phyloP scores from a whole-genome alignment of 2,329 filamentous ascomycete genomes.

The Talaromyces sp. region DNA sequence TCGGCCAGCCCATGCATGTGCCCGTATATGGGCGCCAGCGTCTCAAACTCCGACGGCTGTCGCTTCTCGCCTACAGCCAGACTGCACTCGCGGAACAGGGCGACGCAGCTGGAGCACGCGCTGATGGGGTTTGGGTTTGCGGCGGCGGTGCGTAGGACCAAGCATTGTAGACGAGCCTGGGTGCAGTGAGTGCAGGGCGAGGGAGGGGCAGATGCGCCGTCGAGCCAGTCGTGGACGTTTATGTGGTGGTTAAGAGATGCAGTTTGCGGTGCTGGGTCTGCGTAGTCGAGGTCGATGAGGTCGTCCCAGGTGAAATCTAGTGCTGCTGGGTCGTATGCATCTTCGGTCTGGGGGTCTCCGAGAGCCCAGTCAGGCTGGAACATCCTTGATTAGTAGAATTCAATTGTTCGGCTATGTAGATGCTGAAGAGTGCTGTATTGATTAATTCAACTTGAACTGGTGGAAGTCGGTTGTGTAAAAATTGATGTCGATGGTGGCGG shows the following conservation, averaged over 20 bases:
- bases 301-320: background rate
- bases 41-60: slow-evolving; percentile 45
- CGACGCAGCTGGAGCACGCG: slow-evolving; percentile 50
- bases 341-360: background rate
- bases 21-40: slow-evolving; percentile 44
- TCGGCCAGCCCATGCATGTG: slow-evolving; percentile 48
- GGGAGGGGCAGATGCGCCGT: slow-evolving; percentile 22
- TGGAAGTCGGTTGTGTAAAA: background rate
- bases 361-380: background rate
- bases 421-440: background rate
- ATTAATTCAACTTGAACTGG: background rate
- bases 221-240: background rate
- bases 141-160: slow-evolving; percentile 44
- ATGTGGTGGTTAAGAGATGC: background rate
- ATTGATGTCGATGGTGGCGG: background rate
- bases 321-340: background rate
- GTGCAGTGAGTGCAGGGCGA: slow-evolving; percentile 44
- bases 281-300: background rate
- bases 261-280: background rate
- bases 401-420: background rate
- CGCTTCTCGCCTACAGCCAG: slow-evolving; percentile 44
- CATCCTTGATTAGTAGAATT: background rate
- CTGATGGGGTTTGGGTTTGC: slow-evolving; percentile 48
- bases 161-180: slow-evolving; percentile 43
- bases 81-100: slow-evolving; percentile 49